These are phyloP conservation scores for Huntiella abstrusa DNA, from an alignment of 2,329 filamentous ascomycete species.

Conservation along the genomic window DNA sequence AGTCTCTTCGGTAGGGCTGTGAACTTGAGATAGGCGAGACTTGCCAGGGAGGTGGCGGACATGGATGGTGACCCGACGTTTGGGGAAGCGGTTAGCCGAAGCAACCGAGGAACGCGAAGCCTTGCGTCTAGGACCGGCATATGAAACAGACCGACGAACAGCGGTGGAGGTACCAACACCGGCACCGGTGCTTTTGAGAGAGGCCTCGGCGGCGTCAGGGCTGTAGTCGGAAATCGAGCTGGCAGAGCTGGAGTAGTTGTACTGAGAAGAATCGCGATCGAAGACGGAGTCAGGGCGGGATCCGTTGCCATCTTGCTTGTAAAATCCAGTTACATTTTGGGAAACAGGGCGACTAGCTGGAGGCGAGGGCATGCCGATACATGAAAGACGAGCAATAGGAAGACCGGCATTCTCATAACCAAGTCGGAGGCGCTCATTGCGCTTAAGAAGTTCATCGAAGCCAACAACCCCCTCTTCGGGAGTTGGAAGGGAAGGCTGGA, in stretches of 20 bases:
- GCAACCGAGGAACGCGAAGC: background rate
- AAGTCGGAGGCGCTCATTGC: conserved; percentile 6
- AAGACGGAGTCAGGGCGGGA: background rate
- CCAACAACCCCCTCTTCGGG: conserved; percentile 9
- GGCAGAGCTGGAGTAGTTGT: conserved; percentile 2
- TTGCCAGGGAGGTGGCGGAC: conserved; percentile 8
- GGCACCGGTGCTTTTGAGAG: background rate
- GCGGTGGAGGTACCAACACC: background rate
- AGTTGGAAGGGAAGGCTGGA: conserved; percentile 9
- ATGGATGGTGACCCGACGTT: conserved; percentile 10
- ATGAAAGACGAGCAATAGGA: conserved; percentile 10
- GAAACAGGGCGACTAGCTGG: conserved; percentile 6
- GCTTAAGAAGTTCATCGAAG: conserved; percentile 9
- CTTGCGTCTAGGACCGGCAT: background rate
- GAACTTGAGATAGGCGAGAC: conserved; percentile 3
- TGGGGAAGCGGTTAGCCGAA: background rate
- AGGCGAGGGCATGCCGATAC: conserved; percentile 8
- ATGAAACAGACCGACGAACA: conserved; percentile 3
- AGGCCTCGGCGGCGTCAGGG: background rate
- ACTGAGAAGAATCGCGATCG: conserved; percentile 3
- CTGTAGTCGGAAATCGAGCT: conserved; percentile 2
- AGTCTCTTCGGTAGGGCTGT: conserved; percentile 1
- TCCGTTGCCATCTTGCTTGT: background rate
- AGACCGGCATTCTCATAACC: conserved; percentile 9
- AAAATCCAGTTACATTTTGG: conserved; percentile 1